Base-by-base conservation (phyloP, 2,329 filamentous ascomycete species). In the Penicillium sp. region DNA sequence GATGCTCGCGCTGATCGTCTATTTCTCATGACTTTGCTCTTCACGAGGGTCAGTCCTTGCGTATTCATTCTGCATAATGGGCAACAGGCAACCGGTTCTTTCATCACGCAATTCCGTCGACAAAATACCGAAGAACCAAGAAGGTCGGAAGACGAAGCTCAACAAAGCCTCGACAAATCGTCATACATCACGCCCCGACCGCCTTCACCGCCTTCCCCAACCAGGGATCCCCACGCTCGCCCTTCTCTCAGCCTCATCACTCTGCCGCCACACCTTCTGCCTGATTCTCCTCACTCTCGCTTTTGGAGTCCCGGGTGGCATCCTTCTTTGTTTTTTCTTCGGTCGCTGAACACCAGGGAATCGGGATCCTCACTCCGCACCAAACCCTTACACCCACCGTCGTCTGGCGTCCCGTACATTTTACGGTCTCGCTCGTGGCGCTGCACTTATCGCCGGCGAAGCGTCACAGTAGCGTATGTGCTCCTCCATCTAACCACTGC, bases 181-280 rank as follows among this genome's bases (percentile, higher is more conserved):
- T 39, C 31, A 34, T 40, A 17, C 21, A 39, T 14, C 23, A n/a
- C 13, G 29, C 46, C 39, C 43, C 46, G 34, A 31, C 41, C 36
- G 17, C 33, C 15, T 36, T 52, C 38, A 58, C 56, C 56, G 56
- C 56, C 51, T 54, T 33, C 54, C 41, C 14, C 36, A 52, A 54
- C 35, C 23, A 33, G 36, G 29, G 35, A 43, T 50, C 41, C 39
- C 44, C 44, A 48, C 55, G 51, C 45, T 47, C 37, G 32, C 37
- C 39, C 27, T 43, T 42, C 45, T 33, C 47, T 54, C 45, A 53
- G 51, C 51, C 48, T 48, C 45, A 49, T 45, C 41, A 38, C 33
- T 39, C 33, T 46, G 47, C 45, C 44, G 36, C 44, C 44, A 48
- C 48, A 38, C 30, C 43, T 36, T 51, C 50, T 49, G 43, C 47